phyloP scores from a whole-genome alignment of 352 stramenopile genomes.

The Pythium apleroticum region DNA sequence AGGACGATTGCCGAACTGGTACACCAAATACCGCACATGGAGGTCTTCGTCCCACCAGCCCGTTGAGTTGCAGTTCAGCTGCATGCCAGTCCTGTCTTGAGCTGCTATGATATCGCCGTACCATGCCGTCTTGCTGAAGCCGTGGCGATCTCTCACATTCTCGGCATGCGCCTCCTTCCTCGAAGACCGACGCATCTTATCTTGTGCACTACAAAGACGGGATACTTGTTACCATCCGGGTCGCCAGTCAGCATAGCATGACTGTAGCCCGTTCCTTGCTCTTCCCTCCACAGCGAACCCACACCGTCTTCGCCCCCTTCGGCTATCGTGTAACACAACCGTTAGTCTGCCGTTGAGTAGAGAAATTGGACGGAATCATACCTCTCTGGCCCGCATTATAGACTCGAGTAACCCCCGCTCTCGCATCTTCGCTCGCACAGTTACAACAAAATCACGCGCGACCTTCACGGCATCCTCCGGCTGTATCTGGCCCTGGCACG shows the following conservation, averaged over 20 bases:
- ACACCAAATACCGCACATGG: constrained; percentile 21
- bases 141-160: neutral
- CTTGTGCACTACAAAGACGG: constrained; percentile 29
- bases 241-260: constrained; percentile 29
- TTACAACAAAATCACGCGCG: neutral
- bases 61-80: constrained; percentile 26
- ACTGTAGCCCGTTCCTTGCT: constrained; percentile 23
- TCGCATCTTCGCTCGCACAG: neutral
- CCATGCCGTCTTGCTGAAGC: neutral
- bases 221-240: constrained; percentile 18
- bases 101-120: neutral
- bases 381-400: constrained; percentile 22
- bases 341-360: no score
- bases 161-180: neutral
- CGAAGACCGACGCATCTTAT: constrained; percentile 24
- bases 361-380: constrained; percentile 4
- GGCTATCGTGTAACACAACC: neutral
- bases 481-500: constrained; percentile 5
- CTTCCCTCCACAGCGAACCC: constrained; percentile 17
- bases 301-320: constrained; percentile 21
- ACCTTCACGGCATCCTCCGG: neutral
- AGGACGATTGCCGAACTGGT: constrained; percentile 20
- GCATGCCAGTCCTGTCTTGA: neutral
- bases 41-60: constrained; percentile 32
- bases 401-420: neutral